Conservation (phyloP, 768 basidiomycete genomes). For the Cyathus striatus region DNA sequence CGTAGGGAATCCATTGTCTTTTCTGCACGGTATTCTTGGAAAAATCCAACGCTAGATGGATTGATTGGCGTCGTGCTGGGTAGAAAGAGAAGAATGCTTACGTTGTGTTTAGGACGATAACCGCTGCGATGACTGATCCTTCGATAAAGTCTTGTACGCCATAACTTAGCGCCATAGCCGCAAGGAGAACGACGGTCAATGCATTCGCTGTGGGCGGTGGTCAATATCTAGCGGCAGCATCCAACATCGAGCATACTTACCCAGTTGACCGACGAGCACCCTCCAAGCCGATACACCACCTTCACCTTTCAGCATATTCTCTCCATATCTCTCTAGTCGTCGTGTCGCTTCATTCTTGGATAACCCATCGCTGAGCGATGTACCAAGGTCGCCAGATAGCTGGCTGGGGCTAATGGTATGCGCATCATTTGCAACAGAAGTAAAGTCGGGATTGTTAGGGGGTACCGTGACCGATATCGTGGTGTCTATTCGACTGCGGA, state of each 20-base stretch:
- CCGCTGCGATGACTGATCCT: conserved; percentile 42
- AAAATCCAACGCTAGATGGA: conserved; percentile 29
- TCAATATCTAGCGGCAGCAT: too few relatives aligned
- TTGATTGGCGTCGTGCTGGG: neutral
- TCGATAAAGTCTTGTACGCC: conserved; percentile 51
- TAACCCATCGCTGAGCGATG: conserved; percentile 26
- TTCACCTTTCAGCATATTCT: conserved; percentile 27
- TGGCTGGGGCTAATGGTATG: conserved; percentile 24
- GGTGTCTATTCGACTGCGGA: conserved; percentile 24
- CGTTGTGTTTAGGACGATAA: conserved; percentile 37
- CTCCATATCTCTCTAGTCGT: conserved; percentile 25
- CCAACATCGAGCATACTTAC: conserved; percentile 18
- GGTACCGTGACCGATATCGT: conserved; percentile 26
- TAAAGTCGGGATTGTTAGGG: conserved; percentile 23
- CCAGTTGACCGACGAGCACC: conserved; percentile 28
- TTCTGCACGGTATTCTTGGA: conserved; percentile 45
- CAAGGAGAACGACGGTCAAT: conserved; percentile 27
- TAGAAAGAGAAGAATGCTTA: conserved; percentile 9
- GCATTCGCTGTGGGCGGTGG: conserved; percentile 42
- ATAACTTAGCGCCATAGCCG: conserved; percentile 45
- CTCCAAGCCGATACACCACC: conserved; percentile 26
- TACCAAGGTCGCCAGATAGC: conserved; percentile 24
- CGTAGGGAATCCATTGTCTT: conserved; percentile 25
- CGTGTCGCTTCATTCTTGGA: conserved; percentile 27
- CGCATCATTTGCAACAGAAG: conserved; percentile 21